phyloP scores from a whole-genome alignment of 2,329 filamentous ascomycete genomes.

The Stenocarpella maydis region DNA sequence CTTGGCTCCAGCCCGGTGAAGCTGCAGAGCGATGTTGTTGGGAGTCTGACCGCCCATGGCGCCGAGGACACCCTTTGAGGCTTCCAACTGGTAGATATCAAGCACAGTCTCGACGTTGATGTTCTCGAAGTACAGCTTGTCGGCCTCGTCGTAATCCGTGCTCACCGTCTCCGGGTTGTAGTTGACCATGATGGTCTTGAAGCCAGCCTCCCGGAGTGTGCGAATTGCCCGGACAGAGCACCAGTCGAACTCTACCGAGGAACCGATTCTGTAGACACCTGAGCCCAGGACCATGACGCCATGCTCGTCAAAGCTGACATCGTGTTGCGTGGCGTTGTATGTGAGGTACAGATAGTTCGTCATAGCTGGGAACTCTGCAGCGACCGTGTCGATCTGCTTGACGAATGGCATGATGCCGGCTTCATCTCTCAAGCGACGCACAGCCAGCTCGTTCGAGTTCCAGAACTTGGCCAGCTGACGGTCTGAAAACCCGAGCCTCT shows the following conservation, averaged over 20 bases:
- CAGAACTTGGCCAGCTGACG: slow-evolving; percentile 93
- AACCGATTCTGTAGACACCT: slow-evolving; percentile 96
- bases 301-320: slow-evolving; percentile 85
- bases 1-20: slow-evolving; percentile 89
- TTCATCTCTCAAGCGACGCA: slow-evolving; percentile 85
- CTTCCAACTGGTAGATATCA: slow-evolving; percentile 92
- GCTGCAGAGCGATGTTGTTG: slow-evolving; percentile 94
- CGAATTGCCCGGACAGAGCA: slow-evolving; percentile 94
- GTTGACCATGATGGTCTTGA: slow-evolving; percentile 97
- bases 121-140: slow-evolving; percentile 95
- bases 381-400: slow-evolving; percentile 98
- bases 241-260: slow-evolving; percentile 99
- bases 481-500: slow-evolving; percentile 94
- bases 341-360: slow-evolving; percentile 98
- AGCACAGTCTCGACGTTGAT: slow-evolving; percentile 89
- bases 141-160: slow-evolving; percentile 94
- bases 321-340: slow-evolving; percentile 89
- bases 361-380: slow-evolving; percentile 91
- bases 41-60: slow-evolving; percentile 98
- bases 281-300: slow-evolving; percentile 97
- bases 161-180: slow-evolving; percentile 90
- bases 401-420: slow-evolving; percentile 86
- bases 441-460: slow-evolving; percentile 91
- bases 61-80: slow-evolving; percentile 83
- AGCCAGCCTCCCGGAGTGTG: slow-evolving; percentile 81